Base-by-base conservation (phyloP, 495 filamentous ascomycete genomes). In the Talaromyces proteolyticus region DNA sequence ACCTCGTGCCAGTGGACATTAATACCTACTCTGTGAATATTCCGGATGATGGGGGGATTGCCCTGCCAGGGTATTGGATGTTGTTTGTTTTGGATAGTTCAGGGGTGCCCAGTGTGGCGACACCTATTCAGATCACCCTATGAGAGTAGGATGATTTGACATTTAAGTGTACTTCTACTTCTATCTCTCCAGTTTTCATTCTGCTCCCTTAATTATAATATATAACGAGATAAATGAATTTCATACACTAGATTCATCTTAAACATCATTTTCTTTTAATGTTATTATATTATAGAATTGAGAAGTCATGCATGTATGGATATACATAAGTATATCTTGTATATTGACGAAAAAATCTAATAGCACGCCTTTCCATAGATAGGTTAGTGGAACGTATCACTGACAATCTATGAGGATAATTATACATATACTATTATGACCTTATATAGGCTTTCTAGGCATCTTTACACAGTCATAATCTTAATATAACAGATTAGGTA, bases 1-100 rank as follows among this genome's bases (percentile, higher is more conserved):
- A 57, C 12, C 44, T 54, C 14, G 50, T 23, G 3, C 44, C 21
- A 12, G 55, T 38, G 11, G 57, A 51, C 3, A 47, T 21, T 20
- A 57, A 57, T 24, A 40, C 48, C 16, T 66, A 66, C 47, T 59
- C 41, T 2, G 51, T 74, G 22, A 53, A 38, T 0, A 60, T 78
- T 18, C 73, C 76, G 3, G 41, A 24, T 19, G 70, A 78, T 53
- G 47, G 67, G 12, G 72, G 73, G 5, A 52, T 78, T 49, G 51
- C 60, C 34, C 42, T 73, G 22, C 76, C 74, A 0, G 76, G 76
- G 11, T 73, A 68, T 36, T 80, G 68, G 65, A 75, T 70, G 67
- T 47, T 80, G 36, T 80, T 77, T 56, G 76, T 64, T 3, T 49
- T 80, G 40, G 53, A 50, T 16, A 47, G 47, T 12, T 29, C 26